Conservation (phyloP, 441 rosid species). For the Flueggea neowawraea region DNA sequence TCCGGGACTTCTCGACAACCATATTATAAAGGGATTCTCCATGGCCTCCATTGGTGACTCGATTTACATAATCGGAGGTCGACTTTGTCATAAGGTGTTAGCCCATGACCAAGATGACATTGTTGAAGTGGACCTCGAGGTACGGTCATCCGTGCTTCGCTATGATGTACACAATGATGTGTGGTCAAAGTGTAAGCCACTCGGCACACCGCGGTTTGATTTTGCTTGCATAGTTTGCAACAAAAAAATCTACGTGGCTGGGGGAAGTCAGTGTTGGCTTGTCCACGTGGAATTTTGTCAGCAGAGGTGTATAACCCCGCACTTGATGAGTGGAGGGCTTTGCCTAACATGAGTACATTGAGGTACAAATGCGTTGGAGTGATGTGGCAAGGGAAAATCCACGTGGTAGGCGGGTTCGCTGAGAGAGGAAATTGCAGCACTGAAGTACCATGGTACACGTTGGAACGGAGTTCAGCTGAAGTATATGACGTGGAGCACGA, state of each 20-base stretch:
- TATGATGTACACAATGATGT: conserved; percentile 17
- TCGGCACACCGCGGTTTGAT: conserved; percentile 28
- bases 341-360: conserved; percentile 31
- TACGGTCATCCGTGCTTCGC: conserved; percentile 21
- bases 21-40: conserved; percentile 31
- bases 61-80: conserved; percentile 34
- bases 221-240: conserved; percentile 28
- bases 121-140: conserved; percentile 19
- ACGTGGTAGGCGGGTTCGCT: conserved; percentile 41
- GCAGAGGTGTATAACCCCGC: conserved; percentile 42
- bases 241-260: conserved; percentile 30
- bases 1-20: conserved; percentile 24
- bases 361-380: conserved; percentile 52
- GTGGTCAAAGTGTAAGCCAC: conserved; percentile 25
- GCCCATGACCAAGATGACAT: conserved; percentile 15
- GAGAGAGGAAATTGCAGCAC: conserved; percentile 17
- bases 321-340: conserved; percentile 26
- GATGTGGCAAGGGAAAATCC: conserved; percentile 42
- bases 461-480: conserved; percentile 43
- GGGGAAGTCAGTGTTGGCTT: conserved; percentile 25
- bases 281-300: conserved; percentile 26
- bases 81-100: conserved; percentile 18
- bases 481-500: conserved; percentile 26
- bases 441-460: conserved; percentile 16
- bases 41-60: conserved; percentile 28